A percentile compares a stretch with the other conserved stretches of the same genome.
phyloP scores from a whole-genome alignment of 805 yeast species.

The Spathaspora passalidarum region DNA sequence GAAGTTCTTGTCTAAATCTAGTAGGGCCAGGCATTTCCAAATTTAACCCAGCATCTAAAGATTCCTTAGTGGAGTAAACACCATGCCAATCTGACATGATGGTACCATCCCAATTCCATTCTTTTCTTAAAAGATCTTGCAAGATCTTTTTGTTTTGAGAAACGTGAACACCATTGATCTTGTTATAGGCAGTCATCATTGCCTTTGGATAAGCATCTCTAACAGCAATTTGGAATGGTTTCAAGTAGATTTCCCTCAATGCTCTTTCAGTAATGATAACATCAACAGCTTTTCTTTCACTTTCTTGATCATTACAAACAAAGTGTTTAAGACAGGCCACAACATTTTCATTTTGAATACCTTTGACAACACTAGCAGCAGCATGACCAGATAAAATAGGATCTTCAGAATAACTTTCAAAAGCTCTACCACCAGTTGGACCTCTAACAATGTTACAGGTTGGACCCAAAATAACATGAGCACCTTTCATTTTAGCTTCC shows the following conservation, averaged over 20 bases:
- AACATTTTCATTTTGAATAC: conserved; percentile 51
- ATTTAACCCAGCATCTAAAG: conserved; percentile 55
- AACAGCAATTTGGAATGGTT: conserved; percentile 61
- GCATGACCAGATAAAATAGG: conserved; percentile 47
- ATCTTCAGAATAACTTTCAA: conserved; percentile 62
- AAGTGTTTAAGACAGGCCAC: conserved; percentile 62
- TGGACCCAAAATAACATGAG: conserved; percentile 37
- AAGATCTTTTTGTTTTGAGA: conserved; percentile 43
- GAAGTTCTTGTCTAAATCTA: conserved; percentile 38
- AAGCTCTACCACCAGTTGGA: conserved; percentile 64
- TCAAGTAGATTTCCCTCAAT: conserved; percentile 60
- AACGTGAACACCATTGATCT: conserved; percentile 59
- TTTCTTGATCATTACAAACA: conserved; percentile 62
- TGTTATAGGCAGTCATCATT: conserved; percentile 63
- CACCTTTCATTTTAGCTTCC: conserved; percentile 55
- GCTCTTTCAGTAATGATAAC: conserved; percentile 56
- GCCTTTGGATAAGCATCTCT: conserved; percentile 50
- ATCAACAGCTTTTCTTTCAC: conserved; percentile 49
- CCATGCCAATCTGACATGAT: conserved; percentile 68
- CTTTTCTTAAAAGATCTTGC: conserved; percentile 46
- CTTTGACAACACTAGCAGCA: conserved; percentile 48
- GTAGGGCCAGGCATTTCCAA: conserved; percentile 71
- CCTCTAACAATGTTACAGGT: conserved; percentile 52
- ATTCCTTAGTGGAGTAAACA: conserved; percentile 42
- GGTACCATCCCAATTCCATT: conserved; percentile 58